Percentiles rank a stretch among this genome's conserved stretches.
Evolutionary conservation across 2,329 filamentous ascomycete genomes (phyloP).

Genomic region (Albophoma yamanashiensis): DNA sequence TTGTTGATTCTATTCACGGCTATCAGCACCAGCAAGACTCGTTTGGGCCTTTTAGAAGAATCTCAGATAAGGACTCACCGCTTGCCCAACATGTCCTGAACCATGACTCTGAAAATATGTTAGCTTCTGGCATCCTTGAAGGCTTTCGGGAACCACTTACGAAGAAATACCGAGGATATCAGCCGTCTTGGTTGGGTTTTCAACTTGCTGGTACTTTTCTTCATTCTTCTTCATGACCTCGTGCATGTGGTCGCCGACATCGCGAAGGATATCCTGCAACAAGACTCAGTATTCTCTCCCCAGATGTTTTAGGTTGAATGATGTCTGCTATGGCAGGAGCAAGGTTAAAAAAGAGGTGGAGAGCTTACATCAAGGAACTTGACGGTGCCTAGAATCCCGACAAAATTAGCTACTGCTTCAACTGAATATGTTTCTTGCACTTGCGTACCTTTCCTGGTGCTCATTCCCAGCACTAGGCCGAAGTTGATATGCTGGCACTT

Average conservation of each 20-base stretch:
- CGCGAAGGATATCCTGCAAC: slow-evolving; percentile 21
- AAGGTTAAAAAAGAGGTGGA: not conserved
- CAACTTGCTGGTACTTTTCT: slow-evolving; percentile 82
- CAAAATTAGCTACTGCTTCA: slow-evolving; percentile 33
- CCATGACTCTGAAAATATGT: slow-evolving; percentile 62
- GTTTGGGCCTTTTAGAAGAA: not conserved
- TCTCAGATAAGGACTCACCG: slow-evolving; percentile 38
- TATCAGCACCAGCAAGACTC: slow-evolving; percentile 3
- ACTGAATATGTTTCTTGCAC: not conserved
- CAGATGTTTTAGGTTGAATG: not conserved
- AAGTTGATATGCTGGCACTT: slow-evolving; percentile 70
- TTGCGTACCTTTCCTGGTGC: slow-evolving; percentile 53
- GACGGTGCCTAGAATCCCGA: not conserved
- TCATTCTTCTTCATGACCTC: slow-evolving; percentile 90
- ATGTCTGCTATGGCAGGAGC: not conserved
- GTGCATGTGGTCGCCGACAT: slow-evolving; percentile 92
- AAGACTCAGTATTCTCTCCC: not conserved
- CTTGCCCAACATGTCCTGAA: slow-evolving; percentile 96
- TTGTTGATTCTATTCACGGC: slow-evolving; percentile 43
- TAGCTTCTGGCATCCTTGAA: not conserved
- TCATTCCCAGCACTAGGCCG: slow-evolving; percentile 61
- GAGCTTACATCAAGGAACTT: slow-evolving; percentile 5
- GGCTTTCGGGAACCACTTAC: not conserved
- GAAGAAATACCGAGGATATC: slow-evolving; percentile 79
- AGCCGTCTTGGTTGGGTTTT: slow-evolving; percentile 68